Base-by-base conservation (phyloP, 805 yeast species). In the Candida jianshihensis region DNA sequence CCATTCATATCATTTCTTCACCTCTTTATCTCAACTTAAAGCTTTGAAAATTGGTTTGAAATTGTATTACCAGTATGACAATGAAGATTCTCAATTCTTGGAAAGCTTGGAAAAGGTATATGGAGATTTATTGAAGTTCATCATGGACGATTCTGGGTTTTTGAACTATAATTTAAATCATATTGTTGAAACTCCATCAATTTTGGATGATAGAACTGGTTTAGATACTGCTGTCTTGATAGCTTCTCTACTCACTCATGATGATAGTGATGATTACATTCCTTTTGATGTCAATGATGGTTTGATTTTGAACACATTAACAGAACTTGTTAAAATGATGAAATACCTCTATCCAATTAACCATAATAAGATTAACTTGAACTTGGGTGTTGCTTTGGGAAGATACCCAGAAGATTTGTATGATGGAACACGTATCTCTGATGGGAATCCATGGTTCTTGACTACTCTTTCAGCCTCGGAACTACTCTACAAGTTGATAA, bases 381-480 rank as follows among this genome's bases (percentile, higher is more conserved):
- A 56, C 53, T 32, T 54, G 17, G 73, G 71, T 3, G 78, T 80
- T 34, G 95, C 82, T 0, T 59, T 89, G 36, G 97, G 97, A 3
- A 70, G 97, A 53, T 89, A 89, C 53, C 96, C 97, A 1, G 97
- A 89, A 53, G 97, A 89, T 59, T 56, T 81, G 9, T 89, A 89
- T 57, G 81, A 89, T 56, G 96, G 96, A 0, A 61, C 66, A 41
- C 78, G 76, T 0, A 64, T 71, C 0, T 67, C 80, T 22, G 86
- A 80, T 48, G 97, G 96, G 3, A 88, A 89, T 51, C 97, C 97
- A 6, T 89, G 97, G 97, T 87, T 88, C 53, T 71, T 89, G 39
- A 64, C 84, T 4, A 83, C 90, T 1, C 73, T 82, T 1, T 66
- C 82, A 4, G 86, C 85, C 2, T 64, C 85, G 5, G 85, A 81